These are phyloP conservation scores for Rubus idaeus DNA, from an alignment of 306 rosid genomes.

Conservation along the genomic window DNA sequence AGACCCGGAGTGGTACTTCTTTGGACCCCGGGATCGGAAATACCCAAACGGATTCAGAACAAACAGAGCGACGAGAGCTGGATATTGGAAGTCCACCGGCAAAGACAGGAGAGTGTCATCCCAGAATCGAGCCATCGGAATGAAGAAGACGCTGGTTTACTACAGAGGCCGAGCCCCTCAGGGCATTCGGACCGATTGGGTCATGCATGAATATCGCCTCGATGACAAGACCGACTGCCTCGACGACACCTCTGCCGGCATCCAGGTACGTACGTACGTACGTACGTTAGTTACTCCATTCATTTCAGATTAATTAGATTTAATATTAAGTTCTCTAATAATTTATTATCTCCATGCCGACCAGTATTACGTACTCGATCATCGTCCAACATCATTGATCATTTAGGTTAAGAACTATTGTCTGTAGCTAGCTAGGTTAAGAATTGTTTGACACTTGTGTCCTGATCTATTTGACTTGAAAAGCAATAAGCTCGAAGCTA, in stretches of 20 bases:
- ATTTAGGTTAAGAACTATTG: too few relatives aligned
- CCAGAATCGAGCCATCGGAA: constrained; percentile 82
- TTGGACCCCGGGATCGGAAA: constrained; percentile 90
- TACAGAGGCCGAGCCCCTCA: constrained; percentile 98
- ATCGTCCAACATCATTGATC: too few relatives aligned
- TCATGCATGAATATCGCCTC: constrained; percentile 97
- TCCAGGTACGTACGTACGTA: constrained; percentile 67
- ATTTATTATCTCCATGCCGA: background rate
- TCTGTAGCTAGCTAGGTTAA: too few relatives aligned
- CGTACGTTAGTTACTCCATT: background rate
- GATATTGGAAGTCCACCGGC: constrained; percentile 97
- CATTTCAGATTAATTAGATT: too few relatives aligned
- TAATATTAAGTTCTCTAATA: too few relatives aligned
- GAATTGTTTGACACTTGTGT: background rate
- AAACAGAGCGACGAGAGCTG: constrained; percentile 94
- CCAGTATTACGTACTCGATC: too few relatives aligned
- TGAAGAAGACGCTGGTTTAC: constrained; percentile 97
- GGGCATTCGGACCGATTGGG: constrained; percentile 96
- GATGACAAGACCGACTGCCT: constrained; percentile 62
- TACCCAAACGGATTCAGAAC: constrained; percentile 97
- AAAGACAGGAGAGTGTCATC: constrained; percentile 75
- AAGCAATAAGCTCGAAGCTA: constrained; percentile 44
- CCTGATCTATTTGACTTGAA: constrained; percentile 35
- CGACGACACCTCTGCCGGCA: constrained; percentile 65
- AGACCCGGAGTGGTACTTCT: constrained; percentile 99